Conservation (phyloP, 208 protist species). For the Herpetomonas muscarum region DNA sequence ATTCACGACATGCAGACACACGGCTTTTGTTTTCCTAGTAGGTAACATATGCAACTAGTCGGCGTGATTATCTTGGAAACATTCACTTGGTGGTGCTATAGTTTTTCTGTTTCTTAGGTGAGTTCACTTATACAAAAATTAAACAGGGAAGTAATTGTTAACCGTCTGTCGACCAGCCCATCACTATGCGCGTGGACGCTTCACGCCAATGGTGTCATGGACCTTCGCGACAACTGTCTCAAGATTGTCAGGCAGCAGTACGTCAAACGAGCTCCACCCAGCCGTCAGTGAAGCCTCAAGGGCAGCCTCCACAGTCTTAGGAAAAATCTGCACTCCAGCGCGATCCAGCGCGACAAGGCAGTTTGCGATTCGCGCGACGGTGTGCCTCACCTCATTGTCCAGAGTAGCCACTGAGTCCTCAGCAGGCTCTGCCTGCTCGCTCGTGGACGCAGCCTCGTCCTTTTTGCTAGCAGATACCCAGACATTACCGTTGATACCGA, state of each 20-base stretch:
- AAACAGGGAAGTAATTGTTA: no score
- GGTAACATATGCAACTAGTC: no score
- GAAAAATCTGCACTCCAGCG: conserved; percentile 48
- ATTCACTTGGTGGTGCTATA: no score
- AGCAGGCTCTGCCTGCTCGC: not conserved
- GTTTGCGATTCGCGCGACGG: conserved; percentile 64
- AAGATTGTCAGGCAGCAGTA: conserved; percentile 31
- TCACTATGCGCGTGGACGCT: conserved; percentile 7
- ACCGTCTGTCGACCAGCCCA: no score
- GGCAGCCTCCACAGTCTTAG: conserved; percentile 42
- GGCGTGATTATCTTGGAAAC: no score
- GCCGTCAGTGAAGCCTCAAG: conserved; percentile 48
- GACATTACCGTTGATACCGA: conserved; percentile 88
- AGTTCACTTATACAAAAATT: not conserved
- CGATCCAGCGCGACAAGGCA: conserved; percentile 58
- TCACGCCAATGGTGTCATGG: conserved; percentile 17
- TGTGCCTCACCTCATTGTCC: conserved; percentile 27
- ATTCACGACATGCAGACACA: no score
- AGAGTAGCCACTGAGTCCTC: conserved; percentile 6
- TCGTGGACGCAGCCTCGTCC: not conserved
- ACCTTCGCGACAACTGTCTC: conserved; percentile 20
- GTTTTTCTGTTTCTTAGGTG: not conserved
- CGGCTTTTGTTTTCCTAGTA: no score
- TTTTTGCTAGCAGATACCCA: conserved; percentile 63
- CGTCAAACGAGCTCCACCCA: conserved; percentile 51